Base-by-base conservation (phyloP, 2,329 filamentous ascomycete species). In the Fusarium domesticum region DNA sequence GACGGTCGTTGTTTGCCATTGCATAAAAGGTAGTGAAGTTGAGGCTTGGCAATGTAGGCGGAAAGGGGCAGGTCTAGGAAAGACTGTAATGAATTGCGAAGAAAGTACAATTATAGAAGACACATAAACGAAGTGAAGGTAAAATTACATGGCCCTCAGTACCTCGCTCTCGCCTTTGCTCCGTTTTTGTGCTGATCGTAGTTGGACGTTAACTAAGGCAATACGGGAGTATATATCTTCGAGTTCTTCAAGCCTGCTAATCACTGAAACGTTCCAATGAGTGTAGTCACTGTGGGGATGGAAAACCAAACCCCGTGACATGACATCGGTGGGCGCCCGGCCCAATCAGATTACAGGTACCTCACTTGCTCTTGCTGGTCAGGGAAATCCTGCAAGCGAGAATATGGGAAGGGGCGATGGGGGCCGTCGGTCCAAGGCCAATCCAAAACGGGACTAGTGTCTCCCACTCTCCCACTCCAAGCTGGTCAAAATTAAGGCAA, bases 401-500 rank as follows among this genome's bases (percentile, higher is more conserved):
- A 51, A 37, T 47, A 44, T 38, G 34, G 41, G 38, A 48, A 43
- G 51, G 50, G 53, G 43, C 43, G 42, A 49, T 40, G 28, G 23
- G 23, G 23, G 23, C 14, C 23, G 48, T 43, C 17, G 47, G 44
- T 35, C 14, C 23, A 39, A 40, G 33, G 37, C 56, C 51, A 61
- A 35, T 4, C 56, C 56, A 25, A 14, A 52, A 48, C n/a, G 30
- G 57, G 64, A 42, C 59, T 71, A 72, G 69, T 63, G 57, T 43
- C 50, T 66, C 69, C 65, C 68, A 71, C 67, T 69, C 54, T 66
- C 67, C 64, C 66, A 70, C 65, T 68, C 62, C 62, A 62, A 58
- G 60, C 59, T 59, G 58, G 62, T 58, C 65, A 71, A 71, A 71
- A 71, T 70, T 70, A 63, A 65, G 64, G 64, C 64, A 70, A 65